phyloP scores from a whole-genome alignment of 2,329 filamentous ascomycete genomes.

The Fusarium stilboides region DNA sequence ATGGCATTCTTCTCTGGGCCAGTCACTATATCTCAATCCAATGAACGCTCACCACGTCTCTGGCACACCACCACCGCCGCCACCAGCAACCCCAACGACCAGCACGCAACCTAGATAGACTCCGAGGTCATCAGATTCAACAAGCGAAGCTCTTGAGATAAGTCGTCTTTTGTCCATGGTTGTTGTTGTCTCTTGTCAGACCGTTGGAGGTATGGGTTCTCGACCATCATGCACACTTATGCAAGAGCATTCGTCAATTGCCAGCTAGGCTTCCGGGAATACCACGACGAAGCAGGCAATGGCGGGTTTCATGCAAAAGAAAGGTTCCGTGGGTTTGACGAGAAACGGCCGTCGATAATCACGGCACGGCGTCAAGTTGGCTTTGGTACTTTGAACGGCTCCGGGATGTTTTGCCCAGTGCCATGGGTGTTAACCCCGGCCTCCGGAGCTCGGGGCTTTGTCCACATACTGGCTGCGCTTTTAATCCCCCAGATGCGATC shows the following conservation, averaged over 20 bases:
- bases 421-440: slow-evolving; percentile 41
- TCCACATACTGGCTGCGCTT: slow-evolving; percentile 50
- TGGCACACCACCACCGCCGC: slow-evolving; percentile 52
- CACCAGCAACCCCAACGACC: slow-evolving; percentile 45
- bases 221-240: slow-evolving; percentile 10
- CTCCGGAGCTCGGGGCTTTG: slow-evolving; percentile 47
- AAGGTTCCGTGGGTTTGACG: slow-evolving; percentile 12
- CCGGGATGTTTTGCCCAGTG: slow-evolving; percentile 45
- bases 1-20: slow-evolving; percentile 45
- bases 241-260: slow-evolving; percentile 15
- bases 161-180: slow-evolving; percentile 10
- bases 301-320: slow-evolving; percentile 41
- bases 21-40: slow-evolving; percentile 49
- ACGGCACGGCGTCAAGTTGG: slow-evolving; percentile 34
- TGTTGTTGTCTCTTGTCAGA: slow-evolving; percentile 23
- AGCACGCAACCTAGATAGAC: slow-evolving; percentile 39
- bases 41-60: slow-evolving; percentile 57
- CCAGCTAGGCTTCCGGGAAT: slow-evolving; percentile 4
- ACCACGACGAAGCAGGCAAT: slow-evolving; percentile 37
- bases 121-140: slow-evolving; percentile 40
- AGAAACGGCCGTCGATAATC: slow-evolving; percentile 21
- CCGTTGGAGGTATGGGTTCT: slow-evolving; percentile 11
- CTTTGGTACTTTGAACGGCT: slow-evolving; percentile 30
- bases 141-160: slow-evolving; percentile 28
- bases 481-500: slow-evolving; percentile 50